These are phyloP conservation scores for Solanum infundibuliforme DNA, from an alignment of 257 asterid genomes.

Conservation along the genomic window DNA sequence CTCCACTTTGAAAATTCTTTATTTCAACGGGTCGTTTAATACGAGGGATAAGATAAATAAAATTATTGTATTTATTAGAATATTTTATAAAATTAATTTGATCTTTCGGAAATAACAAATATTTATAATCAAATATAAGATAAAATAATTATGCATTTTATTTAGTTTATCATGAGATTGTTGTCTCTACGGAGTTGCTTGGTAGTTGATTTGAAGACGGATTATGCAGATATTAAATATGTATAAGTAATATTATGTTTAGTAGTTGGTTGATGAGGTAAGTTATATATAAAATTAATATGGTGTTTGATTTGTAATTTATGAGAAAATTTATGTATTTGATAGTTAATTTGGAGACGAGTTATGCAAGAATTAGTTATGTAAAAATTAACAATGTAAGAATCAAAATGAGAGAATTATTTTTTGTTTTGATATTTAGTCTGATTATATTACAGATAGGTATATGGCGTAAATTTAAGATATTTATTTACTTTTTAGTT, in stretches of 20 bases:
- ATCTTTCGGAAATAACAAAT: rapidly evolving
- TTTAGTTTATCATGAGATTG: too few species aligned
- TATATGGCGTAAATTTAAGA: background rate
- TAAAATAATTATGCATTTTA: background rate
- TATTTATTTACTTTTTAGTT: background rate
- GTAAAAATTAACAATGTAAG: background rate
- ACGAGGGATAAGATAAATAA: background rate
- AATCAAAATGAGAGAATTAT: too few species aligned
- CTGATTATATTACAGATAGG: background rate
- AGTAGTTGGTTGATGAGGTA: background rate
- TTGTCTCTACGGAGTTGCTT: background rate
- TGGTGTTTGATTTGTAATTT: background rate
- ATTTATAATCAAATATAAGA: background rate
- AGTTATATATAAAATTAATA: background rate
- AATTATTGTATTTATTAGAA: background rate
- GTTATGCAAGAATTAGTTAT: background rate
- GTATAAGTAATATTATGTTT: background rate
- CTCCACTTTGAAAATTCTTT: background rate
- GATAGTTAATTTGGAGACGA: background rate
- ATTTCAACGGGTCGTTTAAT: too few species aligned
- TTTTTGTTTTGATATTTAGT: background rate
- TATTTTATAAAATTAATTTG: background rate
- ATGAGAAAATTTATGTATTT: background rate
- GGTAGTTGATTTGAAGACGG: background rate
- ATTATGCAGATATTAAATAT: background rate